These are phyloP conservation scores for Carex sylvatica DNA, from an alignment of 202 grass and related monocot species.

Conservation along the genomic window DNA sequence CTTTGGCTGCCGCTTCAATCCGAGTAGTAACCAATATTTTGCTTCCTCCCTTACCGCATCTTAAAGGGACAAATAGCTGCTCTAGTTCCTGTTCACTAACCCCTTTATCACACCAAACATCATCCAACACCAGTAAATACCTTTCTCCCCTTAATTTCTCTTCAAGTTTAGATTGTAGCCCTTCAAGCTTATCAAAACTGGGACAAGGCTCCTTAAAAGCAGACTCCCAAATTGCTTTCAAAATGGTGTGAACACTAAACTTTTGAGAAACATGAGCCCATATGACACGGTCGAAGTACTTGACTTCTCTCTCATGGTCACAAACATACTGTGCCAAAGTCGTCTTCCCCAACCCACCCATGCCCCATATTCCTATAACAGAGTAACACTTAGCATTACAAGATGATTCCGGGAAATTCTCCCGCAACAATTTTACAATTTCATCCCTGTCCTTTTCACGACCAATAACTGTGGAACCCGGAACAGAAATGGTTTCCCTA, in stretches of 20 bases:
- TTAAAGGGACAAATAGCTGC: too few relatives aligned
- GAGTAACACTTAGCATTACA: conserved; percentile 20
- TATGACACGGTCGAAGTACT: conserved; percentile 27
- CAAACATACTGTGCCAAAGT: conserved; percentile 31
- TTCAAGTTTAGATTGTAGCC: too few relatives aligned
- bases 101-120: too few relatives aligned
- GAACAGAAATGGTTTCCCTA: neutral
- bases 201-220: neutral
- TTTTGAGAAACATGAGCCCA: conserved; percentile 37
- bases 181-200: too few relatives aligned
- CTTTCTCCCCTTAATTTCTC: too few relatives aligned
- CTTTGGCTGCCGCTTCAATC: too few relatives aligned
- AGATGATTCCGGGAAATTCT: neutral
- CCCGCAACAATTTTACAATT: conserved; percentile 18
- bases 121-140: too few relatives aligned
- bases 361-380: conserved; percentile 28
- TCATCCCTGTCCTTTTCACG: conserved; percentile 9
- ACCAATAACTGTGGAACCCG: neutral
- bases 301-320: neutral
- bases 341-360: conserved; percentile 31
- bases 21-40: too few relatives aligned
- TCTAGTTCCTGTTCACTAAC: too few relatives aligned
- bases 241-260: conserved; percentile 11
- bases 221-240: conserved; percentile 17
- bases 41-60: too few relatives aligned